Evolutionary conservation across 495 filamentous ascomycete species (phyloP).

Genomic region (Acidiella bohemica): DNA sequence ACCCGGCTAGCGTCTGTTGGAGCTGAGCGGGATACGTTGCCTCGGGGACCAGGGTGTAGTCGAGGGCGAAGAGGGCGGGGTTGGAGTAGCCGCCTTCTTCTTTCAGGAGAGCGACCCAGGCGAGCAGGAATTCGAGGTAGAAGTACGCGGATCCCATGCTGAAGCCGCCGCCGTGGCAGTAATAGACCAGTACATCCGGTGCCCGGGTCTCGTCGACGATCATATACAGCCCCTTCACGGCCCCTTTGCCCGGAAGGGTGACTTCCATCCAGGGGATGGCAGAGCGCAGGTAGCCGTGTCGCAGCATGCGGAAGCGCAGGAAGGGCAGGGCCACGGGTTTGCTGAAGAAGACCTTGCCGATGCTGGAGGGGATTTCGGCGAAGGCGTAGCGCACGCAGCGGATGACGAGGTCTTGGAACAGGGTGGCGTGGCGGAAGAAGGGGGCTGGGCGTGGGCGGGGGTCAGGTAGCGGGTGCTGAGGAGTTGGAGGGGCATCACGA

Average conservation of each 20-base stretch:
- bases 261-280: conserved; percentile 51
- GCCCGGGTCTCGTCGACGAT: conserved; percentile 35
- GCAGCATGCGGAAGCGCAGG: conserved; percentile 54
- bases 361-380: conserved; percentile 46
- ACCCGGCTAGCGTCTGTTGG: conserved; percentile 49
- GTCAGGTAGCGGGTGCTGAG: conserved; percentile 44
- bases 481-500: conserved; percentile 41
- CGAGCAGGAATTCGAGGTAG: conserved; percentile 65
- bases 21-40: conserved; percentile 54
- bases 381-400: conserved; percentile 66
- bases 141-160: conserved; percentile 66
- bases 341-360: conserved; percentile 64
- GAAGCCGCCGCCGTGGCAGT: conserved; percentile 66
- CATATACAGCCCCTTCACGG: conserved; percentile 50
- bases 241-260: conserved; percentile 26
- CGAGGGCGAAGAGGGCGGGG: conserved; percentile 63
- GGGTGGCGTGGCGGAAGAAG: conserved; percentile 50
- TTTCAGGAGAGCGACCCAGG: conserved; percentile 46
- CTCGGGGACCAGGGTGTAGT: conserved; percentile 69
- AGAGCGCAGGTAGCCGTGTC: conserved; percentile 49
- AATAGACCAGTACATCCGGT: conserved; percentile 60
- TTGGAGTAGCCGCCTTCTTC: conserved; percentile 47
- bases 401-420: conserved; percentile 61
- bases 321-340: conserved; percentile 58
- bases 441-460: conserved; percentile 33